Evolutionary conservation across 148 eudicot genomes (phyloP).

Genomic region (Tetragonia tetragonoides): DNA sequence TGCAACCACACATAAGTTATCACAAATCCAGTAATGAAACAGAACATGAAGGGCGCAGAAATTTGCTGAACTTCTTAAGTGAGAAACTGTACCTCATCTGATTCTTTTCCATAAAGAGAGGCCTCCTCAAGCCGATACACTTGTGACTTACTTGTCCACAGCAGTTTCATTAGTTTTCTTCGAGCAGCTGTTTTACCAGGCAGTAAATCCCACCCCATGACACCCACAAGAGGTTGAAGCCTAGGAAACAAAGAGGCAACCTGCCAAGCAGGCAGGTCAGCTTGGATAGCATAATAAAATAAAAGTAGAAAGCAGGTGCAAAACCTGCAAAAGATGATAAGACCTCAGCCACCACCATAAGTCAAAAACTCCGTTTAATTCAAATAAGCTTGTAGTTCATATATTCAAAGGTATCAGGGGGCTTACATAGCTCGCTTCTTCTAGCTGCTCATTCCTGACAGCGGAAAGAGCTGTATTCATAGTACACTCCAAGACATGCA

Average conservation of each 20-base stretch:
- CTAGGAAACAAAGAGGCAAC: conserved; percentile 76
- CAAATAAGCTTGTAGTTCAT: neutral
- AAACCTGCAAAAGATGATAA: conserved; percentile 19
- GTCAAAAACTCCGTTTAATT: neutral
- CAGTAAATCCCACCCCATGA: conserved; percentile 97
- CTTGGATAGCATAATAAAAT: conserved; percentile 7
- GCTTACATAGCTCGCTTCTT: conserved; percentile 79
- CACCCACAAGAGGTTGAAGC: conserved; percentile 94
- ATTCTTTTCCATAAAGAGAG: conserved; percentile 58
- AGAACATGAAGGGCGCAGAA: neutral
- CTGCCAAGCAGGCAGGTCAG: conserved; percentile 42
- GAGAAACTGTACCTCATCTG: conserved; percentile 61
- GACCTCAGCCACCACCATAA: conserved; percentile 11
- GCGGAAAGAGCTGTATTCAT: conserved; percentile 78
- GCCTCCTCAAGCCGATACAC: conserved; percentile 68
- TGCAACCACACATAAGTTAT: conserved; percentile 11
- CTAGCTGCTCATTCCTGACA: conserved; percentile 67
- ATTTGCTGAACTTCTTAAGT: neutral
- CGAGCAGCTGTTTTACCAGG: conserved; percentile 71
- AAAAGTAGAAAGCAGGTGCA: neutral
- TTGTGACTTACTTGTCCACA: conserved; percentile 92
- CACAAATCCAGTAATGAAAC: conserved; percentile 1
- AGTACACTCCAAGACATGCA: conserved; percentile 77
- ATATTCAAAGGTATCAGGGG: neutral
- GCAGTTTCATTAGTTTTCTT: conserved; percentile 77